Evolutionary conservation across 2,329 filamentous ascomycete genomes (phyloP).

Genomic region (Cladosporium halotolerans): DNA sequence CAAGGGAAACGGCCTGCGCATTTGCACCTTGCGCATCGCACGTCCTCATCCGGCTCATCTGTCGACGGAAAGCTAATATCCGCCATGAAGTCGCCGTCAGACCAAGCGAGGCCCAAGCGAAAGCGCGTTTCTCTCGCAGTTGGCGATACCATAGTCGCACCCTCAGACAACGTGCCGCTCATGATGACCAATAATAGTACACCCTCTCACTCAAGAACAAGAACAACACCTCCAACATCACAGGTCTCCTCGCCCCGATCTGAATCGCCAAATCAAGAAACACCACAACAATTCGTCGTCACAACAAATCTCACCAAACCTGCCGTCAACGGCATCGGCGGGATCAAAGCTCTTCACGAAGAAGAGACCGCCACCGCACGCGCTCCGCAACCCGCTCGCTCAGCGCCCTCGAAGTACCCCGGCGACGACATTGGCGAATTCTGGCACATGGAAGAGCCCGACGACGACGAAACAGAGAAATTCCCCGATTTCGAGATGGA

Average conservation of each 20-base stretch:
- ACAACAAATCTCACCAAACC: not conserved
- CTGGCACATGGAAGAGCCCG: constrained; percentile 12
- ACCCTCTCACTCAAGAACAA: constrained; percentile 26
- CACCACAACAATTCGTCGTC: not conserved
- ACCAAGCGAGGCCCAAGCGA: constrained; percentile 18
- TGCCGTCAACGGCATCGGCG: not conserved
- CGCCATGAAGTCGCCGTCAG: constrained; percentile 28
- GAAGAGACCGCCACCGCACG: not conserved
- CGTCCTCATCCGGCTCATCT: constrained; percentile 31
- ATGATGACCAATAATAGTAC: constrained; percentile 22
- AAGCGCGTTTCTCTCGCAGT: constrained; percentile 33
- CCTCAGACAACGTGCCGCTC: constrained; percentile 29
- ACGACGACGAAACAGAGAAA: constrained; percentile 13
- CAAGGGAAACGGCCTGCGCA: constrained; percentile 26
- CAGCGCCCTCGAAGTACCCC: constrained; percentile 1
- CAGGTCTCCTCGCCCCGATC: not conserved
- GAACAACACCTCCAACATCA: constrained; percentile 3
- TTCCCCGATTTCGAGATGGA: constrained; percentile 8
- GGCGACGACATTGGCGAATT: constrained; percentile 12
- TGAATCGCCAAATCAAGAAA: not conserved
- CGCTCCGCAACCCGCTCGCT: not conserved
- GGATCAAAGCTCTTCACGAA: not conserved
- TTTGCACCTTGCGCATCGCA: constrained; percentile 26
- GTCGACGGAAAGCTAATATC: constrained; percentile 30
- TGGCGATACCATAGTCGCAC: constrained; percentile 31